Conservation (phyloP, 2,329 filamentous ascomycete genomes). For the Monosporascus sp. region DNA sequence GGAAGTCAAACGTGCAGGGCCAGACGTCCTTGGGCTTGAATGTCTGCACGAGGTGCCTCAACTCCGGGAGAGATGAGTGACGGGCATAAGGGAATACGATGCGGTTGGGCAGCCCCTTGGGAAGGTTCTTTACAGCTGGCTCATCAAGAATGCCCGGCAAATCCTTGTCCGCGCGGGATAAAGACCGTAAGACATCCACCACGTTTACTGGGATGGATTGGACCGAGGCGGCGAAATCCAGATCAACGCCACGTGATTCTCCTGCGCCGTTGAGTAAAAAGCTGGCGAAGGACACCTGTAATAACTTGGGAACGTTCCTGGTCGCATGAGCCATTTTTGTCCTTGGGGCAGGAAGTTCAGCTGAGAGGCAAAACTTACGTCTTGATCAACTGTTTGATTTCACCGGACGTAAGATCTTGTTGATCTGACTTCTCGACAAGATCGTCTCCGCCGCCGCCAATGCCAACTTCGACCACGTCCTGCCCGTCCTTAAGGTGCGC, state of each 20-base stretch:
- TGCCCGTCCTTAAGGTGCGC: conserved; percentile 53
- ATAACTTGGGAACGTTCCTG: background rate
- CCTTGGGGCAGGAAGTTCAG: background rate
- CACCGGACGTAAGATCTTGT: conserved; percentile 48
- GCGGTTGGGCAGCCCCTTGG: conserved; percentile 27
- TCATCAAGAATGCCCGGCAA: conserved; percentile 9
- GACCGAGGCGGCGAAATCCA: background rate
- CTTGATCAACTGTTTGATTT: conserved; percentile 44
- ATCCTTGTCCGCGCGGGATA: conserved; percentile 1
- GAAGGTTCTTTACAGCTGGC: background rate
- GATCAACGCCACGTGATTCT: background rate
- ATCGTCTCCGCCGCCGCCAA: conserved; percentile 75
- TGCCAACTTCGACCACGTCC: conserved; percentile 66
- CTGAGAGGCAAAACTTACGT: conserved; percentile 23
- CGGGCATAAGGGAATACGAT: conserved; percentile 78
- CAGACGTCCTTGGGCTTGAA: conserved; percentile 73
- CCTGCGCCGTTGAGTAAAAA: background rate
- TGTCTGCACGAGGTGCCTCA: conserved; percentile 61
- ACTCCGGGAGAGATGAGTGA: conserved; percentile 80
- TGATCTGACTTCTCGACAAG: conserved; percentile 63
- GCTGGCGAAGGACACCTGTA: background rate
- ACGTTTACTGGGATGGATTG: background rate
- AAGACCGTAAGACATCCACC: background rate
- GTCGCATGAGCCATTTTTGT: background rate
- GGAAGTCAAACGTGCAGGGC: conserved; percentile 69